Base-by-base conservation (phyloP, 2,329 filamentous ascomycete species). In the Aurifilum marmelostoma region DNA sequence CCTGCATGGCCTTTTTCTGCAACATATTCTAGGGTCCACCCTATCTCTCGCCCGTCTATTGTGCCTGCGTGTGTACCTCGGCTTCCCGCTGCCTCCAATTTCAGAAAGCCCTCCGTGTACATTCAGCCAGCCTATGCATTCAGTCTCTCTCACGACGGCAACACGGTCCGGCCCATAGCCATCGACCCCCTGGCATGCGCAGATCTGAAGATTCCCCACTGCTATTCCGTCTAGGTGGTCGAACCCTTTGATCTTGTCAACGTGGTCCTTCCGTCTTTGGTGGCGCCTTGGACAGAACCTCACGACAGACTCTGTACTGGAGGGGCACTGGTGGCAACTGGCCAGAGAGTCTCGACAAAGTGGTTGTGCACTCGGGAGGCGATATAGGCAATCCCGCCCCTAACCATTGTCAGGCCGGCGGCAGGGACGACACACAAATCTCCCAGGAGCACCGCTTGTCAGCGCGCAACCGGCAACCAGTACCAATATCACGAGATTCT, bases 81-180 rank as follows among this genome's bases (percentile, higher is more conserved):
- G 52, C 52, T 56, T 29, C n/a, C 27, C 27, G 24, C 3, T 56
- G 24, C 14, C 50, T 24, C 27, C 52, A 29, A 54, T 27, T 29
- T 27, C 24, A 27, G 16, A 27, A 8, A 54, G 50, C 50, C 50
- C 50, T n/a, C 50, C 50, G n/a, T 54, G 12, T 47, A 47, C 43
- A 47, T n/a, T 47, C 43, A n/a, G 43, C 27, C 27, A 29, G 24
- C 24, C 52, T 14, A 56, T 29, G 52, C 52, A 29, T 8, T 16
- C 52, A 56, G 52, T 56, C 52, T 29, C 52, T 56, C 27, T 56
- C 52, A 18, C 52, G 52, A 56, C 52, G 27, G 52, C 52, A 56
- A 32, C 52, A 56, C 52, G 52, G 24, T 29, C 52, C 52, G 52
- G 24, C 52, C 52, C 24, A 56, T 18, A 56, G 27, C 24, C 52